Base-by-base conservation (phyloP, 108 stramenopile species). In the Skeletonema menzelii region DNA sequence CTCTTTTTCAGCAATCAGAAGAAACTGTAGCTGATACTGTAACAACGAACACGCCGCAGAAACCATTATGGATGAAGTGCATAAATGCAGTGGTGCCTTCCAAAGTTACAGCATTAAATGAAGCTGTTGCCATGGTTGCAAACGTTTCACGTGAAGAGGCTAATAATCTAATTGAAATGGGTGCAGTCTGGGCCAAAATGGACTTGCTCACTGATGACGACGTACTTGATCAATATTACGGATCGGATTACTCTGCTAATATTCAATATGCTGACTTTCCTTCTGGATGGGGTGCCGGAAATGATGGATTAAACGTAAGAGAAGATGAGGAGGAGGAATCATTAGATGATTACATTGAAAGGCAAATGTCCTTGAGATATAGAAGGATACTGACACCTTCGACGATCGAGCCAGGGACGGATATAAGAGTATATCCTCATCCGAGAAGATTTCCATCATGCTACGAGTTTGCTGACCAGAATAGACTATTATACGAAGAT, bases 161-260 rank as follows among this genome's bases (percentile, higher is more conserved):
- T 5, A 88, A 85, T 64, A 80, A 86, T 27, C 70, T 95, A 8
- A 86, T 95, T 42, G 77, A 76, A 28, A 85, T 95, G 59, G 94
- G 94, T 27, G 94, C 94, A 42, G 94, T 95, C 1, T 95, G 94
- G 94, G 94, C 91, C 1, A 69, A 76, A 55, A 87, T 95, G 87
- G 91, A 95, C 17, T 72, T 72, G 8, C 62, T 92, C 56, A 88
- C 73, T 2, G 85, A 91, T 67, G 88, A 91, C 17, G 94, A 95
- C 63, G 56, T 91, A 0, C 27, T 92, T 63, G 70, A 65, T 32
- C 90, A 91, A 66, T 95, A 92, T 71, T 76, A 85, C 31, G 84
- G 82, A 13, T 61, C 60, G 0, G 32, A 27, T 22, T 44, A 30
- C 20, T 65, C 70, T 35, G 76, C 81, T 13, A 24, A 32, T 1